phyloP scores from a whole-genome alignment of 1,139 yeast species.

The Hanseniaspora uvarum region DNA sequence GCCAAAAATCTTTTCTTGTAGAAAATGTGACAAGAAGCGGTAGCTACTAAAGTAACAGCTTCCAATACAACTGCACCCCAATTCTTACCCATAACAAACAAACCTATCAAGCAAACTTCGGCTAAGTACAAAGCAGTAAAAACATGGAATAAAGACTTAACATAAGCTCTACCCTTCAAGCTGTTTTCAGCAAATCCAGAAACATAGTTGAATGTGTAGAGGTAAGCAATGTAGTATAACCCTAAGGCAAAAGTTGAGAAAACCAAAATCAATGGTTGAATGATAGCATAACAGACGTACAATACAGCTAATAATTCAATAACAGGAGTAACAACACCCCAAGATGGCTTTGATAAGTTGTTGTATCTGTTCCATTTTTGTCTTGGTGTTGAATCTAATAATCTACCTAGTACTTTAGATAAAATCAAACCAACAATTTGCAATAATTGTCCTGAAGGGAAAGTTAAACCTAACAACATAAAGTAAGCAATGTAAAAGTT shows the following conservation, averaged over 20 bases:
- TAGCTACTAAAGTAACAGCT: slow-evolving; percentile 41
- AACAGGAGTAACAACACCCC: slow-evolving; percentile 72
- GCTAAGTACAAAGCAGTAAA: slow-evolving; percentile 58
- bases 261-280: slow-evolving; percentile 63
- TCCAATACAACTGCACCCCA: slow-evolving; percentile 68
- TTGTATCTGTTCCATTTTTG: slow-evolving; percentile 47
- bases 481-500: slow-evolving; percentile 62
- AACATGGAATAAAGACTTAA: slow-evolving; percentile 54
- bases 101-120: slow-evolving; percentile 53
- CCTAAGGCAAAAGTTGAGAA: slow-evolving; percentile 53
- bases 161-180: slow-evolving; percentile 57
- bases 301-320: slow-evolving; percentile 64
- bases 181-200: slow-evolving; percentile 44
- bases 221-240: slow-evolving; percentile 51
- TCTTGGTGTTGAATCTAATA: slow-evolving; percentile 55
- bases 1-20: slow-evolving; percentile 51
- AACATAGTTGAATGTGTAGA: slow-evolving; percentile 49
- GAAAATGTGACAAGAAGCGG: slow-evolving; percentile 48
- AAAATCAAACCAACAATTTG: slow-evolving; percentile 41
- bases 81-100: slow-evolving; percentile 58
- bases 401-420: slow-evolving; percentile 33
- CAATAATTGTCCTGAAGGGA: slow-evolving; percentile 55
- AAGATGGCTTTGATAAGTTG: slow-evolving; percentile 40
- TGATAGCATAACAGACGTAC: slow-evolving; percentile 60
- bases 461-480: slow-evolving; percentile 54